Evolutionary conservation across 345 rosid genomes (phyloP).

Genomic region (Reutealis trisperma): DNA sequence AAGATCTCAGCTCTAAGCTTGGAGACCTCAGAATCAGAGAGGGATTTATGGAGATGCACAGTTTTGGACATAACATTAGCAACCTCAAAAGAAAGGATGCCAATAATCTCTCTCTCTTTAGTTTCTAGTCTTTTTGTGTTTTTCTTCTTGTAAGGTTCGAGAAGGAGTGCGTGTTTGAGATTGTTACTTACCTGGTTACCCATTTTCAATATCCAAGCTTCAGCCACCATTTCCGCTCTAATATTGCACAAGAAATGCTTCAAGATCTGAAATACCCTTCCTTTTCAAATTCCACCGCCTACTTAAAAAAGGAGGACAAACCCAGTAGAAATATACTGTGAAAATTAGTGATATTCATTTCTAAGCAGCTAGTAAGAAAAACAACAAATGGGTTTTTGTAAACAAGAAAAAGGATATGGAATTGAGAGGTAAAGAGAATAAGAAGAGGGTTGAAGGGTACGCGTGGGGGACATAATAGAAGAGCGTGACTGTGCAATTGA

Average conservation of each 20-base stretch:
- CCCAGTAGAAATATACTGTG: neutral
- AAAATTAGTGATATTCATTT: neutral
- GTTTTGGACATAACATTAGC: slow-evolving; percentile 89
- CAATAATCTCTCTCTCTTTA: slow-evolving; percentile 56
- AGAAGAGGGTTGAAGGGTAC: neutral
- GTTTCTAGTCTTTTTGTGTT: slow-evolving; percentile 34
- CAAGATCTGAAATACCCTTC: slow-evolving; percentile 7
- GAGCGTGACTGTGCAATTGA: slow-evolving; percentile 6
- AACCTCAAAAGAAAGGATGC: slow-evolving; percentile 91
- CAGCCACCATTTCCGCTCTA: slow-evolving; percentile 75
- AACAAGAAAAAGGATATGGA: neutral
- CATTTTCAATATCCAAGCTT: slow-evolving; percentile 92
- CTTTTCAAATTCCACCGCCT: neutral
- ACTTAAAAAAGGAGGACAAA: neutral
- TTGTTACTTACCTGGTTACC: slow-evolving; percentile 92
- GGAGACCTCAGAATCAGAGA: slow-evolving; percentile 67
- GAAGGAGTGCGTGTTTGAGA: slow-evolving; percentile 80
- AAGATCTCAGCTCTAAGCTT: slow-evolving; percentile 76
- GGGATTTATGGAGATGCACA: slow-evolving; percentile 77
- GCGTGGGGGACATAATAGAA: slow-evolving; percentile 10
- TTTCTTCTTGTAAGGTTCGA: slow-evolving; percentile 48
- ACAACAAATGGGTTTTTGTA: neutral
- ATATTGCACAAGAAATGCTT: neutral
- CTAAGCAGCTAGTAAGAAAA: neutral
- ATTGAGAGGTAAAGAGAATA: neutral